phyloP scores from a whole-genome alignment of 2,329 filamentous ascomycete species.

The Cladorrhinum sp. region DNA sequence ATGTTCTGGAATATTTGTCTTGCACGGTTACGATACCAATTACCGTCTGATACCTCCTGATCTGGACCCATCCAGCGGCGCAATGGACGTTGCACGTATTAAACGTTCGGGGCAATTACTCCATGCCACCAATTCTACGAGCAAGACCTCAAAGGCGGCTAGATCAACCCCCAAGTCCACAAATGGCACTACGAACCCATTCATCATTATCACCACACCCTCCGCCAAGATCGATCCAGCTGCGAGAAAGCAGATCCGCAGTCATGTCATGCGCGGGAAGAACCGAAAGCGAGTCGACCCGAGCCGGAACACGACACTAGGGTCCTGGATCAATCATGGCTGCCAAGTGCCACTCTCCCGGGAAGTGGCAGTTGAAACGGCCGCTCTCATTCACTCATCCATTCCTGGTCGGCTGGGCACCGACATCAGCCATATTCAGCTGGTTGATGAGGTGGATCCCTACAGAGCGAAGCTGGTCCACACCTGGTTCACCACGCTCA shows the following conservation, averaged over 20 bases:
- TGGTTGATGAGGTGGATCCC: constrained; percentile 8
- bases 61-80: neutral
- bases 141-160: neutral
- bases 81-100: neutral
- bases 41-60: too few relatives aligned
- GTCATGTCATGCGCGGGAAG: constrained; percentile 25
- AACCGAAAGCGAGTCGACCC: constrained; percentile 14
- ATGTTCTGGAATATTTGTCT: too few relatives aligned
- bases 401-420: constrained; percentile 3
- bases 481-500: constrained; percentile 15
- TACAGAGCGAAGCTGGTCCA: constrained; percentile 10
- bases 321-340: constrained; percentile 19
- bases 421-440: constrained; percentile 10
- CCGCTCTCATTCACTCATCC: neutral
- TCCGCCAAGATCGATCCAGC: constrained; percentile 16
- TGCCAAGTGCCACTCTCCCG: neutral
- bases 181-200: neutral
- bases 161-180: neutral
- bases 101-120: too few relatives aligned
- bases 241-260: constrained; percentile 18
- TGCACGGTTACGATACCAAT: too few relatives aligned
- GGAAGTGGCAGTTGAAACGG: neutral
- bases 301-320: neutral
- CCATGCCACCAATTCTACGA: too few relatives aligned
- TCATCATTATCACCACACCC: constrained; percentile 24